phyloP scores from a whole-genome alignment of 2,329 filamentous ascomycete species.

The Fonsecaea nubica region DNA sequence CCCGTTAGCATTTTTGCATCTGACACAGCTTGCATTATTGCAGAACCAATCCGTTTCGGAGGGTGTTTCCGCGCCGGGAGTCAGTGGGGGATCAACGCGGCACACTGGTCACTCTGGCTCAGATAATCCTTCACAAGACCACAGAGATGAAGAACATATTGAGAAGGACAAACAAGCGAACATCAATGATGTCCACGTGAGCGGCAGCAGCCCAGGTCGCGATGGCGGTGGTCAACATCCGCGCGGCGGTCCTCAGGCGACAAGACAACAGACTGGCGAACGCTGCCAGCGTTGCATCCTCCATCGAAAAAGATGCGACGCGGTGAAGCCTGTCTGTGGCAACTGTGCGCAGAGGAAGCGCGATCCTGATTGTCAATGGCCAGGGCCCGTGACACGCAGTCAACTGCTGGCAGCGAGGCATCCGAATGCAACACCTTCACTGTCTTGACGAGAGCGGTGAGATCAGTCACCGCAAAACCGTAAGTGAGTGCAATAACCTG shows the following conservation, averaged over 20 bases:
- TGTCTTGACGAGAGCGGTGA: neutral
- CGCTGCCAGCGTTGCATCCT: constrained; percentile 19
- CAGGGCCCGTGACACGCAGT: neutral
- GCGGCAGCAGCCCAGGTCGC: neutral
- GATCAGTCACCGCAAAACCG: neutral
- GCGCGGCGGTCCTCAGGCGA: neutral
- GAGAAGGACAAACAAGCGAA: neutral
- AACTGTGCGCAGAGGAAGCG: constrained; percentile 6
- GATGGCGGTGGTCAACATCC: neutral
- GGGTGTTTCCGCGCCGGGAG: neutral
- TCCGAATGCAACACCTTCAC: neutral
- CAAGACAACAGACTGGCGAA: neutral
- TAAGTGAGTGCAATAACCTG: neutral
- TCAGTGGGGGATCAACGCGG: neutral
- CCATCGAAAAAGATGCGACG: constrained; percentile 22
- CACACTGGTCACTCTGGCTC: neutral
- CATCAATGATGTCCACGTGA: neutral
- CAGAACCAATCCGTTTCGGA: neutral
- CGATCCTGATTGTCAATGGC: neutral
- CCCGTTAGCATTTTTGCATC: neutral
- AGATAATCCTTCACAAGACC: neutral
- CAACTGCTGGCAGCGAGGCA: neutral
- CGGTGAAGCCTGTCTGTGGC: constrained; percentile 13
- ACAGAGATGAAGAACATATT: neutral
- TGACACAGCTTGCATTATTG: neutral